Percentiles rank a stretch among this genome's conserved stretches.
Conservation (phyloP, 768 basidiomycete species). For the Clathrus columnatus region DNA sequence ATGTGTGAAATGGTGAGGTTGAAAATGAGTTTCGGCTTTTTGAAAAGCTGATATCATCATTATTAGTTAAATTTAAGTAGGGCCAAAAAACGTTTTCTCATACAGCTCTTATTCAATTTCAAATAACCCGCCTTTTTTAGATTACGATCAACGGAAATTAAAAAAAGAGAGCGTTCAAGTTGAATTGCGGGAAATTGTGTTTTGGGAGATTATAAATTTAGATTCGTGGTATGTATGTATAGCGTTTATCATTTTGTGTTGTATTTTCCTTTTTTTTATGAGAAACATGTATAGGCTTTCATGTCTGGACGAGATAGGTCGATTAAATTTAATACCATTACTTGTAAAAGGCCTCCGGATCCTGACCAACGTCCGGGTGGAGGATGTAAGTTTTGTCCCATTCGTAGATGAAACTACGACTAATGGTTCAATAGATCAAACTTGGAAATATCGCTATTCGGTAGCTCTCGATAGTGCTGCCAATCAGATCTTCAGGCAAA, state of each 20-base stretch:
- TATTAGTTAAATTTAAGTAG: conserved; percentile 6
- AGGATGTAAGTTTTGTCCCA: background rate
- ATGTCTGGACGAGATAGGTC: conserved; percentile 7
- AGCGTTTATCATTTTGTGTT: background rate
- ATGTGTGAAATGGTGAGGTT: conserved; percentile 6
- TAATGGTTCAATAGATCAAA: background rate
- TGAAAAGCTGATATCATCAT: background rate
- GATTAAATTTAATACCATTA: conserved; percentile 4
- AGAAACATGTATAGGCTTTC: too few relatives aligned
- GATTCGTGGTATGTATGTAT: conserved; percentile 9
- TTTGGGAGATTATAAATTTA: conserved; percentile 10
- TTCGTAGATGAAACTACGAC: background rate
- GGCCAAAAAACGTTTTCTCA: too few relatives aligned
- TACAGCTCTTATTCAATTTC: too few relatives aligned
- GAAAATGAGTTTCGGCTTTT: background rate
- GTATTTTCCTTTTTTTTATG: too few relatives aligned
- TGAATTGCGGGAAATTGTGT: conserved; percentile 3
- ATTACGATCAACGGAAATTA: conserved; percentile 6
- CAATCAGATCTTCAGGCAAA: conserved; percentile 3
- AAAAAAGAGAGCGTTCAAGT: background rate
- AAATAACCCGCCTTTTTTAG: background rate
- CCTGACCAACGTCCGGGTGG: conserved; percentile 1
- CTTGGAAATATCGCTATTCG: conserved; percentile 7
- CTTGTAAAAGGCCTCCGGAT: conserved; percentile 5
- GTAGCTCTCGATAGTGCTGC: background rate